These are phyloP conservation scores for Drechslerella dactyloides DNA, from an alignment of 2,329 filamentous ascomycete species.

Conservation along the genomic window DNA sequence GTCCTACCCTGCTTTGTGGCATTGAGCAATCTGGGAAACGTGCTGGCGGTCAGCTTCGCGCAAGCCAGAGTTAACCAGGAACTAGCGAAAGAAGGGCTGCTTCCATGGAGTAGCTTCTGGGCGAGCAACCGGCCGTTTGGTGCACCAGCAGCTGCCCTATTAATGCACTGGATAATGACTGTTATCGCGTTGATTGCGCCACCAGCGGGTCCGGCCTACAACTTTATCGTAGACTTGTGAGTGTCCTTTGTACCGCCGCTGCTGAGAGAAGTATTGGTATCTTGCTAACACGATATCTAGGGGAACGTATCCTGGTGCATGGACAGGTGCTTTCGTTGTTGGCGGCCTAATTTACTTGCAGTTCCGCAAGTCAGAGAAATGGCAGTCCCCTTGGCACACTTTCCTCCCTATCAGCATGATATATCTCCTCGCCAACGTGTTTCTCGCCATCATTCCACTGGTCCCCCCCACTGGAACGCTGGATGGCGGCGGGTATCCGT, in stretches of 20 bases:
- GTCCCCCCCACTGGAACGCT: slow-evolving; percentile 61
- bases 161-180: slow-evolving; percentile 71
- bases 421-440: slow-evolving; percentile 64
- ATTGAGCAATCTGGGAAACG: slow-evolving; percentile 68
- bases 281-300: slow-evolving; percentile 7
- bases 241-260: slow-evolving; percentile 3
- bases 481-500: slow-evolving; percentile 63
- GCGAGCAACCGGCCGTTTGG: slow-evolving; percentile 73
- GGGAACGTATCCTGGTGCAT: slow-evolving; percentile 63
- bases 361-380: slow-evolving; percentile 61
- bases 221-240: slow-evolving; percentile 68
- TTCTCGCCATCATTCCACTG: slow-evolving; percentile 65
- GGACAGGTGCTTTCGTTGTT: slow-evolving; percentile 65
- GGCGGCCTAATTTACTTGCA: slow-evolving; percentile 64
- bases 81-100: slow-evolving; percentile 71
- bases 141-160: slow-evolving; percentile 67
- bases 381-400: slow-evolving; percentile 65
- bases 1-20: slow-evolving; percentile 66
- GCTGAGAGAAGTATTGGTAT: neutral
- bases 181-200: slow-evolving; percentile 71
- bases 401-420: slow-evolving; percentile 62
- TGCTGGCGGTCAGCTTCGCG: slow-evolving; percentile 68
- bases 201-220: slow-evolving; percentile 71
- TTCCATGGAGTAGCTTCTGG: slow-evolving; percentile 72
- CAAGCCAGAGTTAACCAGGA: slow-evolving; percentile 63